Base-by-base conservation (phyloP, 2,329 filamentous ascomycete genomes). In the Davidsoniella eucalypti region DNA sequence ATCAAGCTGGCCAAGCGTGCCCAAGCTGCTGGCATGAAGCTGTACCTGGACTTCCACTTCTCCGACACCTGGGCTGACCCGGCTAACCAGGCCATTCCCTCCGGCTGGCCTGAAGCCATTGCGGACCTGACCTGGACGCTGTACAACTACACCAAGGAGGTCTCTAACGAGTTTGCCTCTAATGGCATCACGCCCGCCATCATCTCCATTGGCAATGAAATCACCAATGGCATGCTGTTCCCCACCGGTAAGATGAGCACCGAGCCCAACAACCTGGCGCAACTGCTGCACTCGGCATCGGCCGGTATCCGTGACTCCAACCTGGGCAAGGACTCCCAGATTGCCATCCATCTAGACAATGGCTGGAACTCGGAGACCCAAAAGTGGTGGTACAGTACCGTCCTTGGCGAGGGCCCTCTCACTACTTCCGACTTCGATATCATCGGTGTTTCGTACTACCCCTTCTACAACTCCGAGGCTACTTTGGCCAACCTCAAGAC, bases 271-370 rank as follows among this genome's bases (percentile, higher is more conserved):
- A 84, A 82, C 60, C 73, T 84, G 29, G 79, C 79, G 0, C 64
- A 65, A 0, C 66, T 87, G 18, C 69, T 86, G 7, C 74, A 82
- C 58, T 78, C 77, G 5, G 81, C 76, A 0, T 69, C 76, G 0
- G 72, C 68, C 52, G 82, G 76, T 2, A 70, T 87, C 58, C 81
- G 78, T 57, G 76, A 82, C 57, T 80, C 76, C 4, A 65, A 63
- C 2, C 64, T 82, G 23, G 61, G 61, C 39, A 67, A 71, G 0
- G 70, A 73, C 54, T 78, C 81, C 1, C 74, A 79, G 59, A 83
- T 85, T 61, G 78, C 86, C 77, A 74, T 86, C 39, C 82, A 86
- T 58, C 69, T 85, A 3, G 80, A 86, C 61, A 81, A 84, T 58
- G 82, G 82, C n/a, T 87, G 80, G 78, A 71, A 81, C 55, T 83